Conservation (phyloP, 1,139 yeast species). For the Yamadazyma triangularis region DNA sequence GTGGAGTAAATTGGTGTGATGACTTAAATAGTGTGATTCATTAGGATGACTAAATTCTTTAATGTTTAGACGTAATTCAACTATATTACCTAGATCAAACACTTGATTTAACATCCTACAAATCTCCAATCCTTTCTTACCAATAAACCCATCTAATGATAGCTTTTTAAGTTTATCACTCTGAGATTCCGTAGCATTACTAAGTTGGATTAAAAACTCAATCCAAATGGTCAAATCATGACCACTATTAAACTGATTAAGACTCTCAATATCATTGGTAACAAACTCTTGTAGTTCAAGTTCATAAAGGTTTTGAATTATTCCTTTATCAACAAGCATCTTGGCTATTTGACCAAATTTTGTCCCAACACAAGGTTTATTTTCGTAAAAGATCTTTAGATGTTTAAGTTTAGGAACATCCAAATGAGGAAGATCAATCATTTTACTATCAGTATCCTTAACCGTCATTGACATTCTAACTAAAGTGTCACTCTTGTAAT, state of each 20-base stretch:
- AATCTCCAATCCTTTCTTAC: conserved; percentile 3
- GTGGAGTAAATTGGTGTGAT: conserved; percentile 5
- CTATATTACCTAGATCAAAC: conserved; percentile 5
- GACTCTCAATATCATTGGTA: conserved; percentile 4
- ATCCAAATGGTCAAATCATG: conserved; percentile 8
- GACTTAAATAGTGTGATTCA: conserved; percentile 8
- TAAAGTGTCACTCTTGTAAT: conserved; percentile 1
- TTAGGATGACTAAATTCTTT: conserved; percentile 13
- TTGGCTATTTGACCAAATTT: conserved; percentile 5
- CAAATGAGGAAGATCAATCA: neutral
- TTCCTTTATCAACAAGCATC: conserved; percentile 1
- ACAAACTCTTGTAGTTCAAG: conserved; percentile 9
- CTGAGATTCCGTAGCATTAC: neutral
- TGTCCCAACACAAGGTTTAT: conserved; percentile 2
- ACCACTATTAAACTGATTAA: conserved; percentile 8
- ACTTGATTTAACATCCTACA: conserved; percentile 1
- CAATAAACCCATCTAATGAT: conserved; percentile 10
- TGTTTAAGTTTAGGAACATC: conserved; percentile 5
- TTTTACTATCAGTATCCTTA: conserved; percentile 1
- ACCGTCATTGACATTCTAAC: conserved; percentile 2
- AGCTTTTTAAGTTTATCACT: conserved; percentile 2
- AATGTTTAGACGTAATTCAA: conserved; percentile 3
- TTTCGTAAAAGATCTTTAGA: conserved; percentile 8
- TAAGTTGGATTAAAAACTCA: conserved; percentile 6
- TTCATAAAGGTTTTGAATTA: conserved; percentile 2